Base-by-base conservation (phyloP, 345 rosid genomes). In the Adansonia digitata region DNA sequence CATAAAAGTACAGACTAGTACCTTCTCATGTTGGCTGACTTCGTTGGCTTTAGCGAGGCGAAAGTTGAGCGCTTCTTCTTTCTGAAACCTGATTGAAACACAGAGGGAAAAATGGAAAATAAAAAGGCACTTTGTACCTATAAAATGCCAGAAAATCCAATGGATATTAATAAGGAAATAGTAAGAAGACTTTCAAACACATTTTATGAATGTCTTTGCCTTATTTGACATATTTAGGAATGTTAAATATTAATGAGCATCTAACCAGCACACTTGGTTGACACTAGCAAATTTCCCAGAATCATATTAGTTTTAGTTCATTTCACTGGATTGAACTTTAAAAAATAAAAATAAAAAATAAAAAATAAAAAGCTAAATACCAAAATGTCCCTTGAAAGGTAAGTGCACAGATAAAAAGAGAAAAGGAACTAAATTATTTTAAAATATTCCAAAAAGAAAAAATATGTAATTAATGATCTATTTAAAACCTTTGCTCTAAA, bases 1-100 rank as follows among this genome's bases (percentile, higher is more conserved):
- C n/a, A 65, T 69, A 69, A 11, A 74, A 56, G 66, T 18, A 18
- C 65, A 70, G 14, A 5, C 45, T 75, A 42, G 26, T 82, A 95
- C 99, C 96, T 88, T 93, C 84, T 91, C 98, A 64, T 81, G 87
- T 78, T 89, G 91, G 83, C 84, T 63, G 80, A 95, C 85, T 85
- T 95, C 99, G 69, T 84, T 76, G 61, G 94, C 81, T 85, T 89
- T 95, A 63, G 89, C 80, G 82, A 87, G 77, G 48, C 92, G 89
- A 75, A 88, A 93, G 81, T 81, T 80, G 76, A 95, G 88, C 7
- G 98, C 96, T 81, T 90, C 96, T 84, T 95, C 96, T 81, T 91
- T 91, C 46, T 90, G 97, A 77, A 81, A 80, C 82, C 97, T 95
- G 88, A 73, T 77, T 67, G 35, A 60, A 63, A 61, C 22, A 75